phyloP scores from a whole-genome alignment of 2,329 filamentous ascomycete species.

The Aspergillus chevalieri region DNA sequence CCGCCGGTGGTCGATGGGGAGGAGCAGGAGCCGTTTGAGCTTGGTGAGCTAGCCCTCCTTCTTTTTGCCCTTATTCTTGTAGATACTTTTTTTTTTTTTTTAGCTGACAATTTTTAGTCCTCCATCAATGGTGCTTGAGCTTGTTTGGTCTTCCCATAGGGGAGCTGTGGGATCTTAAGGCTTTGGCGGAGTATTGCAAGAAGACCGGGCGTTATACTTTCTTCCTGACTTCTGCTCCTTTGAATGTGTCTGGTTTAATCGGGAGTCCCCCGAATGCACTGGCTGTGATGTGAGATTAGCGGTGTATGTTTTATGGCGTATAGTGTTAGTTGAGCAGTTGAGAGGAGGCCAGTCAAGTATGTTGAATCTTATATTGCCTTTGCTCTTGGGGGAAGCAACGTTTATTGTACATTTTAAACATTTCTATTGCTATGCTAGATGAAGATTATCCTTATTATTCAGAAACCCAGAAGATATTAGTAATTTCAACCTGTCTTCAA shows the following conservation, averaged over 20 bases:
- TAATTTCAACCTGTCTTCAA: no score
- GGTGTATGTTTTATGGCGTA: no score
- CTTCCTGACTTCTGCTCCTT: slow-evolving; percentile 38
- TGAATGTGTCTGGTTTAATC: slow-evolving; percentile 38
- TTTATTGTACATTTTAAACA: no score
- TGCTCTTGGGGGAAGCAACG: no score
- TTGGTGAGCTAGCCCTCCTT: slow-evolving; percentile 4
- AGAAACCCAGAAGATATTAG: no score
- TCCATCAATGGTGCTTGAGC: slow-evolving; percentile 40
- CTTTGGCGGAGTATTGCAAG: slow-evolving; percentile 32
- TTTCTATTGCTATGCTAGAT: no score
- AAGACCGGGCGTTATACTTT: slow-evolving; percentile 37
- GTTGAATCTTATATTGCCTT: no score
- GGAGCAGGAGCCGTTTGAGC: slow-evolving; percentile 6
- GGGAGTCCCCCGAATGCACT: slow-evolving; percentile 27
- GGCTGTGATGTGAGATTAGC: slow-evolving; percentile 15
- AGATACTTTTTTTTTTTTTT: not conserved
- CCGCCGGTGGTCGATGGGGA: slow-evolving; percentile 12
- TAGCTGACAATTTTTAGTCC: slow-evolving; percentile 6
- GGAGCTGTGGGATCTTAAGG: slow-evolving; percentile 43
- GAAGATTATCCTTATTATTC: no score
- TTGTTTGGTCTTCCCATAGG: slow-evolving; percentile 42
- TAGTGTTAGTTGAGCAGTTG: no score
- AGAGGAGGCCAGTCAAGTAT: no score
- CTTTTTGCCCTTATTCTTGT: not conserved